Percentiles rank a stretch among this genome's conserved stretches.
These are phyloP conservation scores for Apiotrichum montevideense DNA, from an alignment of 1,284 basidiomycete genomes.

Conservation along the genomic window DNA sequence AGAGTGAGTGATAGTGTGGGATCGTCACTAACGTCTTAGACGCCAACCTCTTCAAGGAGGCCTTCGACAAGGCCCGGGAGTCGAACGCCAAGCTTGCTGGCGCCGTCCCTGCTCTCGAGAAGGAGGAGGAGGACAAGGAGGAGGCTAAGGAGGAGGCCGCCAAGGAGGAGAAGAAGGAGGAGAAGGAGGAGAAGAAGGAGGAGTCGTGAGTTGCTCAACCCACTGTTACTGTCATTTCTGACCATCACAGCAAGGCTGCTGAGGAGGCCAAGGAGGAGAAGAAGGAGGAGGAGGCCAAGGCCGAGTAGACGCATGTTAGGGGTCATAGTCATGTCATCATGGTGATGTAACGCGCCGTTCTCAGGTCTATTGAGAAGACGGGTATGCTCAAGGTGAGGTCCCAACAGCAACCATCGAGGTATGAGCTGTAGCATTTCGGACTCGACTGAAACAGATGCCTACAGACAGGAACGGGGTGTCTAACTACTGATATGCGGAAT, in stretches of 20 bases:
- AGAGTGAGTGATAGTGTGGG: slow-evolving; percentile 61
- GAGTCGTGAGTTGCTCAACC: slow-evolving; percentile 5
- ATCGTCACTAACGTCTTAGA: slow-evolving; percentile 51
- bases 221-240: not conserved
- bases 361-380: not conserved
- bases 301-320: slow-evolving; percentile 5
- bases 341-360: slow-evolving; percentile 4
- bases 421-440: too few species aligned
- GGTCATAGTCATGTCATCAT: slow-evolving; percentile 4
- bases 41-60: slow-evolving; percentile 76
- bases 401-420: too few species aligned
- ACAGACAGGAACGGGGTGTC: too few species aligned
- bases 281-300: slow-evolving; percentile 6
- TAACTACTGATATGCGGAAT: too few species aligned
- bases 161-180: slow-evolving; percentile 18
- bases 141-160: slow-evolving; percentile 20
- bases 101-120: slow-evolving; percentile 39
- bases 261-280: slow-evolving; percentile 7
- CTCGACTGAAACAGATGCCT: too few species aligned
- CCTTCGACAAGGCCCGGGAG: slow-evolving; percentile 76
- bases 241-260: slow-evolving; percentile 7
- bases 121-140: slow-evolving; percentile 34
- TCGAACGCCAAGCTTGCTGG: slow-evolving; percentile 53
- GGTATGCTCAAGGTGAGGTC: too few species aligned
- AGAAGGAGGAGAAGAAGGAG: slow-evolving; percentile 27